Base-by-base conservation (phyloP, 768 basidiomycete genomes). In the Cantharellus anzutake region DNA sequence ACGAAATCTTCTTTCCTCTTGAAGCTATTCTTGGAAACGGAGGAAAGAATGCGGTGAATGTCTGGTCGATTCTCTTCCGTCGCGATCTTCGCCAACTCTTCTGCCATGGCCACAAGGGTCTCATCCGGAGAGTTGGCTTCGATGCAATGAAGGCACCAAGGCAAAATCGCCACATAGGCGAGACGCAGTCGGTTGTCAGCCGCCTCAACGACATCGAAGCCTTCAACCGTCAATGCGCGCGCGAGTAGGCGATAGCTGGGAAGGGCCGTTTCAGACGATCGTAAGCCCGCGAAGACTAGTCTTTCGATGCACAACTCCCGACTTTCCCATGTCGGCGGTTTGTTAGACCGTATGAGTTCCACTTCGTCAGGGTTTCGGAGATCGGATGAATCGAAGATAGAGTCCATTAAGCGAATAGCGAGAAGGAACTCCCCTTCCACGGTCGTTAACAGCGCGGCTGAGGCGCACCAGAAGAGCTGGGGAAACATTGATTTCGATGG, bases 1-100 rank as follows among this genome's bases (percentile, higher is more conserved):
- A 94, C 77, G 72, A 94, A 94, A 70, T 96, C 92, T 58, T 97
- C 92, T 66, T 83, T 83, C 2, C 90, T 90, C 55, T 92, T 77
- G 75, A 97, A 96, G 57, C 86, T 83, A 29, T 76, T 75, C 70
- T 88, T 88, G 59, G 86, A 80, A 65, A 93, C 93, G 2, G 88
- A 91, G 3, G 76, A 82, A 84, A 94, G 86, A 66, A 97, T 86
- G 55, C 86, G 83, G 58, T 80, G 76, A 65, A 96, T 86, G 65
- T 83, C 86, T n/a, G 79, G 76, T 38, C 82, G 78, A 37, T 80
- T 82, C 64, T 89, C 84, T 55, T 72, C 69, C 44, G 80, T 79
- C 2, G 93, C 92, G 16, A 96, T 75, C 5, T 67, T 70, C 38
- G 81, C 79, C 41, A 97, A 78, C 63, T 84, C 79, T 57, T 79